phyloP scores from a whole-genome alignment of 2,329 filamentous ascomycete genomes.

The Cladosporium oxysporum region DNA sequence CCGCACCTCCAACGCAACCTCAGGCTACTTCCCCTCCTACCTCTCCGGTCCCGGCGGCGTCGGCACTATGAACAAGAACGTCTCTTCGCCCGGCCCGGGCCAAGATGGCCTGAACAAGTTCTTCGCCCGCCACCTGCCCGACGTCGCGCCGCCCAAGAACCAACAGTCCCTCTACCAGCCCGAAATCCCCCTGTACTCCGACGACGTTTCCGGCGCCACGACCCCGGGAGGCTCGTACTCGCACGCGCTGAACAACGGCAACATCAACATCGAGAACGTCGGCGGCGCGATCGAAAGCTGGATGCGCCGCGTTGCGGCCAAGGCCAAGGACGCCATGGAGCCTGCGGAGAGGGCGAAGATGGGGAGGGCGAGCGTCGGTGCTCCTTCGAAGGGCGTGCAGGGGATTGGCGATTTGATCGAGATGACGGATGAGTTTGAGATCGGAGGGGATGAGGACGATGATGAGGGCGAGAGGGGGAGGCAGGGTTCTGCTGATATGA shows the following conservation, averaged over 20 bases:
- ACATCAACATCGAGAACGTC: constrained; percentile 69
- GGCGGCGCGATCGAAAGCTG: constrained; percentile 87
- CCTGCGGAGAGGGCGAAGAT: constrained; percentile 24
- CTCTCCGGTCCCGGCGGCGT: constrained; percentile 86
- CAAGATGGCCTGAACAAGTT: constrained; percentile 82
- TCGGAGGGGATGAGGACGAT: constrained; percentile 38
- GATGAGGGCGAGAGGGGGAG: constrained; percentile 33
- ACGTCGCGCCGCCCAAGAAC: constrained; percentile 63
- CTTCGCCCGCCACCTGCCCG: constrained; percentile 79
- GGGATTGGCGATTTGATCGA: constrained; percentile 69
- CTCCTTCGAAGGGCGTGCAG: constrained; percentile 41
- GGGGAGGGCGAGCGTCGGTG: constrained; percentile 35
- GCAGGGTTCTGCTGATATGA: constrained; percentile 25
- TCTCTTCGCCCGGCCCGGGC: constrained; percentile 76
- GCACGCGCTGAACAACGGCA: constrained; percentile 25
- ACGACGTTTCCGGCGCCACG: constrained; percentile 32
- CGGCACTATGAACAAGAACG: constrained; percentile 72
- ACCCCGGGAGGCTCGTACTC: constrained; percentile 26
- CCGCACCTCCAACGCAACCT: constrained; percentile 41
- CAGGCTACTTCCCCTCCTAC: constrained; percentile 48
- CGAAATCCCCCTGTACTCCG: constrained; percentile 59
- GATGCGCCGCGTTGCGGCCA: constrained; percentile 78
- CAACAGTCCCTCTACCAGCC: constrained; percentile 59
- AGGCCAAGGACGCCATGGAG: constrained; percentile 45
- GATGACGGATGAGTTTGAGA: constrained; percentile 61